These are phyloP conservation scores for Andalucia godoyi DNA, from an alignment of 78 protist genomes.

Conservation along the genomic window DNA sequence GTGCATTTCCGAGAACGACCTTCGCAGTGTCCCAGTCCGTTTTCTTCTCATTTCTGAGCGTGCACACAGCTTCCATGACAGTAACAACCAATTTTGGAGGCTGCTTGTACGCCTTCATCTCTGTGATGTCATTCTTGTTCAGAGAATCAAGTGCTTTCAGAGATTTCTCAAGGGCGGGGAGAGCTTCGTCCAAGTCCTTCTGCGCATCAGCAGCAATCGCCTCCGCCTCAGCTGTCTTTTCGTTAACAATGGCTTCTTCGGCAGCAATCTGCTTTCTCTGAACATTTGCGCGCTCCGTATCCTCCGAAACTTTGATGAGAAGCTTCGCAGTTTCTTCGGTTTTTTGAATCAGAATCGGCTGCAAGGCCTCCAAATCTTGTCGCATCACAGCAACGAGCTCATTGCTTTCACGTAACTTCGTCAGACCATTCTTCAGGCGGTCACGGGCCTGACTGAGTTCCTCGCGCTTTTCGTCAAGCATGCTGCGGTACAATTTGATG, in stretches of 20 bases:
- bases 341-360: constrained; percentile 20
- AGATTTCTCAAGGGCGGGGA: constrained; percentile 44
- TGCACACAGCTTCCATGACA: constrained; percentile 55
- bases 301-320: background rate
- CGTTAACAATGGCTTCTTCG: background rate
- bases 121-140: constrained; percentile 30
- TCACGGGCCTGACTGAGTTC: constrained; percentile 5
- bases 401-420: constrained; percentile 23
- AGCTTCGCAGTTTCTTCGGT: constrained; percentile 1
- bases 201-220: constrained; percentile 16
- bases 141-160: constrained; percentile 34
- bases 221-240: constrained; percentile 24
- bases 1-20: constrained; percentile 24
- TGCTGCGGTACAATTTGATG: constrained; percentile 15
- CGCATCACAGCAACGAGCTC: constrained; percentile 25
- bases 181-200: constrained; percentile 5
- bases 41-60: constrained; percentile 35
- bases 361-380: constrained; percentile 12
- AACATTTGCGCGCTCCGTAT: constrained; percentile 8
- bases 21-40: constrained; percentile 45
- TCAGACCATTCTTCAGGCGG: constrained; percentile 13
- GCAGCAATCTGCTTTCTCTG: background rate
- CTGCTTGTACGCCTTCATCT: constrained; percentile 8
- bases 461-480: constrained; percentile 23
- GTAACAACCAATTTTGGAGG: constrained; percentile 38